Evolutionary conservation across 805 yeast species (phyloP).

Genomic region (Sugiyamaella floridensis): DNA sequence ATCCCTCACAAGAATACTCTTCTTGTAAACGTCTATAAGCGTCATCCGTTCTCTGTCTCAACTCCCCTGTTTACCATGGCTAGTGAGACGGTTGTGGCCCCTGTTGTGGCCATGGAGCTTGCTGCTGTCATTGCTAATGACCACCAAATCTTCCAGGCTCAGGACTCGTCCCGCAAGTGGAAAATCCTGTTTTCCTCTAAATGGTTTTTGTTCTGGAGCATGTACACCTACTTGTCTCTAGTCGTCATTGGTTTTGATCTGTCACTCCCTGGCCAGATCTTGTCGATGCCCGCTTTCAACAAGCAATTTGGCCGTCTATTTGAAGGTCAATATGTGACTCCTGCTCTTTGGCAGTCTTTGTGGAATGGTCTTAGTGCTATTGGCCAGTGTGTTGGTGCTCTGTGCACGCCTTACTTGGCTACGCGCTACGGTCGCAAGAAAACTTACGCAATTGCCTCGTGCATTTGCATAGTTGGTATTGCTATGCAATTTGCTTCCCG

Average conservation of each 20-base stretch:
- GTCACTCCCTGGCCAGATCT: conserved; percentile 2
- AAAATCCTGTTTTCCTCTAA: neutral
- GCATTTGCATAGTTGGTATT: conserved; percentile 3
- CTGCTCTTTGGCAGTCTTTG: conserved; percentile 4
- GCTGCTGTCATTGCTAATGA: neutral
- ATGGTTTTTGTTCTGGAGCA: conserved; percentile 3
- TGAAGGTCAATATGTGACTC: conserved; percentile 1
- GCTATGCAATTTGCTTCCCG: conserved; percentile 1
- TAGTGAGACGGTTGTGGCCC: neutral
- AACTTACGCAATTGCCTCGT: neutral
- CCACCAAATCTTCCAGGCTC: neutral
- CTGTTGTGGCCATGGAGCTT: neutral
- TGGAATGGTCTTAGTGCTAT: conserved; percentile 7
- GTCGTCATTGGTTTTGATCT: conserved; percentile 5
- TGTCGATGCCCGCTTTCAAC: conserved; percentile 5
- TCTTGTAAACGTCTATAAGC: too few species aligned
- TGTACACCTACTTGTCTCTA: conserved; percentile 2
- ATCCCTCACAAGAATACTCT: too few species aligned
- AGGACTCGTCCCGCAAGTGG: neutral
- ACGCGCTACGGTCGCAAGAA: conserved; percentile 1
- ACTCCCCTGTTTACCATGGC: neutral
- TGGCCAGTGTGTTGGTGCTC: conserved; percentile 4
- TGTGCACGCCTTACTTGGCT: neutral
- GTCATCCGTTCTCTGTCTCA: neutral
- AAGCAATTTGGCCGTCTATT: conserved; percentile 3